Evolutionary conservation across 1,139 yeast species (phyloP).

Genomic region (Meyerozyma smithsonii): DNA sequence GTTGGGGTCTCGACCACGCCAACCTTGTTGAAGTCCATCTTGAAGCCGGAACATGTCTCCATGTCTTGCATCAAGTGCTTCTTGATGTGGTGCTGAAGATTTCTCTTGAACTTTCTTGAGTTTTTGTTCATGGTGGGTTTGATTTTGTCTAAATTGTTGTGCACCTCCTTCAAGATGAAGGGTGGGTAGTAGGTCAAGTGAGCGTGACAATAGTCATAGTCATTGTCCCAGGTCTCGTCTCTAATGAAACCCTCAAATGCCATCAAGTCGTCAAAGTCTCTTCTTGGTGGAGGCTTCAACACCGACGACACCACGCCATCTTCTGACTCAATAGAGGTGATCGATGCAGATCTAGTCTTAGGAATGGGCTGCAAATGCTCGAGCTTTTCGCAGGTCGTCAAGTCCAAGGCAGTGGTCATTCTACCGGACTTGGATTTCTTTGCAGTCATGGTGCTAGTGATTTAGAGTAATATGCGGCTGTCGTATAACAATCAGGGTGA

Average conservation of each 20-base stretch:
- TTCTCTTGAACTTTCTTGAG: conserved; percentile 67
- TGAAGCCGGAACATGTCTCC: conserved; percentile 55
- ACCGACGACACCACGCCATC: conserved; percentile 24
- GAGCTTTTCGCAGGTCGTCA: conserved; percentile 36
- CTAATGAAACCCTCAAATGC: conserved; percentile 61
- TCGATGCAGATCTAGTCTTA: conserved; percentile 22
- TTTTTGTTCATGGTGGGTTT: conserved; percentile 71
- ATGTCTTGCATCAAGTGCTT: conserved; percentile 68
- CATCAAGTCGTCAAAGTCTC: conserved; percentile 58
- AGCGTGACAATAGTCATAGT: conserved; percentile 64
- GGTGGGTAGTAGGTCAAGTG: conserved; percentile 68
- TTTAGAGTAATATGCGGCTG: not conserved
- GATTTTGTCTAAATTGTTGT: conserved; percentile 65
- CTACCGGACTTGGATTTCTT: conserved; percentile 25
- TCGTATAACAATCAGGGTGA: not conserved
- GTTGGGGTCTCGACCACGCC: conserved; percentile 44
- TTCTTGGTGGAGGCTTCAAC: conserved; percentile 38
- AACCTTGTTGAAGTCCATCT: conserved; percentile 49
- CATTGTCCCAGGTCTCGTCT: conserved; percentile 76
- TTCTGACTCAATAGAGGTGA: conserved; percentile 29
- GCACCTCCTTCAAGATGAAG: conserved; percentile 61
- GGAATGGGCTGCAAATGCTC: conserved; percentile 39
- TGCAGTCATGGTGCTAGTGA: conserved; percentile 10
- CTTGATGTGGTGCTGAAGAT: conserved; percentile 69
- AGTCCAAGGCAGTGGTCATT: conserved; percentile 25